phyloP scores from a whole-genome alignment of 78 protist species.

The Emiliania huxleyi region DNA sequence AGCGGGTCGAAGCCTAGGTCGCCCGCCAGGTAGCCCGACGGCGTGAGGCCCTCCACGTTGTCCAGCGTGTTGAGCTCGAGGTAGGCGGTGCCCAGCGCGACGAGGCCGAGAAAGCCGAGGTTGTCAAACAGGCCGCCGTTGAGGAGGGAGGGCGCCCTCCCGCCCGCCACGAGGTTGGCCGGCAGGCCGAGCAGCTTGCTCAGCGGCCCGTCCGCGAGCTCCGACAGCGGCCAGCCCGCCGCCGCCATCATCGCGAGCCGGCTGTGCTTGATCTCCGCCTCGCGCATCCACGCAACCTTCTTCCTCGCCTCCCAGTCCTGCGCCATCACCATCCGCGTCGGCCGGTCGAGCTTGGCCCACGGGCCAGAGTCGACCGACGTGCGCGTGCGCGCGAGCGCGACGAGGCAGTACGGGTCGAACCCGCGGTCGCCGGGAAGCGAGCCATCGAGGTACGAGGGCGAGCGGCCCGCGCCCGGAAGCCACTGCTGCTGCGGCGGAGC shows the following conservation, averaged over 20 bases:
- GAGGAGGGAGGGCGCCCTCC: constrained; percentile 28
- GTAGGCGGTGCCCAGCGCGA: neutral
- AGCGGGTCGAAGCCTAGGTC: neutral
- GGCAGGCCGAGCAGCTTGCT: constrained; percentile 8
- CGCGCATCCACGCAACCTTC: constrained; percentile 9
- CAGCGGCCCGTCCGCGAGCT: constrained; percentile 27
- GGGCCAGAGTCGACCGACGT: neutral
- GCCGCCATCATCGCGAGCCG: constrained; percentile 50
- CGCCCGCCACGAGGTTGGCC: neutral
- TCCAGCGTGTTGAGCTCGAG: neutral
- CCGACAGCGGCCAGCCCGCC: constrained; percentile 41
- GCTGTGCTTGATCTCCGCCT: constrained; percentile 38
- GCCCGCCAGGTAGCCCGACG: neutral
- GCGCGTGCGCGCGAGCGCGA: neutral
- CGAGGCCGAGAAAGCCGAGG: neutral
- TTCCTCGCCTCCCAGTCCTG: neutral
- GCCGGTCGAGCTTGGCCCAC: neutral
- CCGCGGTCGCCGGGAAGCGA: neutral
- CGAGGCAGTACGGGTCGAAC: neutral
- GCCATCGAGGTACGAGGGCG: neutral
- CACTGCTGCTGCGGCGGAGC: neutral
- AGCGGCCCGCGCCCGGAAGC: neutral
- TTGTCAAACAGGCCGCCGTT: neutral
- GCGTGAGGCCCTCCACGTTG: neutral
- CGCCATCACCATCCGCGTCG: neutral